These are phyloP conservation scores for Bolboschoenoplectus hybrid DNA, from an alignment of 202 grass and related monocot genomes.

Conservation along the genomic window DNA sequence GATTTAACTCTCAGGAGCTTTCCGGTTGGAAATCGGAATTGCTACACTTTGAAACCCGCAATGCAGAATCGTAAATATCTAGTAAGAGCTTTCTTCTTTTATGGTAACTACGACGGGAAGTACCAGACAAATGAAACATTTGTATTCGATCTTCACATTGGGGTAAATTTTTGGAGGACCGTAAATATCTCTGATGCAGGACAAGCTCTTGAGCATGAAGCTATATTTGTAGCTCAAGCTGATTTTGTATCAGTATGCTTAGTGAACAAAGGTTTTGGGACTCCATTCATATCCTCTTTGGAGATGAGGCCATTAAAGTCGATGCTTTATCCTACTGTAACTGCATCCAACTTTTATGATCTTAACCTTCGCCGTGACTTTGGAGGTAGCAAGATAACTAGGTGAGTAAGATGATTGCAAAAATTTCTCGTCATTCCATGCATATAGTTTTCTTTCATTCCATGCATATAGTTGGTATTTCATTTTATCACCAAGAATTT, in stretches of 20 bases:
- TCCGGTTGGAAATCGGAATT: slow-evolving; percentile 44
- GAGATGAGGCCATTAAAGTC: slow-evolving; percentile 49
- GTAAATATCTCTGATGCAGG: slow-evolving; percentile 46
- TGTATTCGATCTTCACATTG: slow-evolving; percentile 54
- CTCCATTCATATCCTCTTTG: slow-evolving; percentile 56
- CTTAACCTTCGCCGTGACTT: slow-evolving; percentile 13
- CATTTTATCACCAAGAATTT: no score
- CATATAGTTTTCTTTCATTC: no score
- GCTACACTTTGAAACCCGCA: slow-evolving; percentile 56
- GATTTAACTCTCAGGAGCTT: slow-evolving; percentile 59
- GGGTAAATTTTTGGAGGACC: slow-evolving; percentile 53
- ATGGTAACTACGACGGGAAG: slow-evolving; percentile 67
- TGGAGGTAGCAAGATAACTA: slow-evolving; percentile 12
- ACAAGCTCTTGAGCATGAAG: neutral
- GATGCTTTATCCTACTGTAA: slow-evolving; percentile 46
- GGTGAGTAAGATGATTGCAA: slow-evolving; percentile 28
- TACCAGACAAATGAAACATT: neutral
- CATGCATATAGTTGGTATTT: no score
- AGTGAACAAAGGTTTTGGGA: slow-evolving; percentile 48
- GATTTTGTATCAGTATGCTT: slow-evolving; percentile 57
- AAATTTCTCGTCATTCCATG: no score
- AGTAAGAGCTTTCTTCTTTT: slow-evolving; percentile 53
- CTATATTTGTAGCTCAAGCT: slow-evolving; percentile 36
- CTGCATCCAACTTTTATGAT: slow-evolving; percentile 38
- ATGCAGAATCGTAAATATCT: slow-evolving; percentile 47